These are phyloP conservation scores for Colletotrichum theobromicola DNA, from an alignment of 2,329 filamentous ascomycete genomes.

Conservation along the genomic window DNA sequence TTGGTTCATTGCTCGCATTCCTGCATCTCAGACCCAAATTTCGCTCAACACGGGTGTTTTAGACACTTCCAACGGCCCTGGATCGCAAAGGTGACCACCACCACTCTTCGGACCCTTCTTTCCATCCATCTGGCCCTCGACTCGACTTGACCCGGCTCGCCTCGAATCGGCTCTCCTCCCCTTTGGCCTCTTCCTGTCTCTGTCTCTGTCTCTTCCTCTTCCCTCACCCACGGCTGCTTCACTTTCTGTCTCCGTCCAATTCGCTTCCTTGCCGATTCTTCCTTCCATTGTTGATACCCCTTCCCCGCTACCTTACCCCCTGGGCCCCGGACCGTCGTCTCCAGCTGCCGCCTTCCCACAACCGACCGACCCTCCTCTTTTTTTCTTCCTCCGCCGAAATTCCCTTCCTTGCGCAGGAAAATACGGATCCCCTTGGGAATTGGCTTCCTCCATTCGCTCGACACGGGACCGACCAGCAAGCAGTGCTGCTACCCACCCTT, in stretches of 20 bases:
- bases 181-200: not conserved
- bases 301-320: not conserved
- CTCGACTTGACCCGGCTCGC: not conserved
- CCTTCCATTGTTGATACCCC: conserved; percentile 21
- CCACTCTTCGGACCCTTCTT: not conserved
- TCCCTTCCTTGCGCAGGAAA: conserved; percentile 4
- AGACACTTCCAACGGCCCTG: not conserved
- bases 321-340: not conserved
- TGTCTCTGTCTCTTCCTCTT: not conserved
- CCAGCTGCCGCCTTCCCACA: not conserved
- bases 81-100: not conserved
- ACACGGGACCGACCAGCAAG: not conserved
- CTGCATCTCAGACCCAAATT: not conserved
- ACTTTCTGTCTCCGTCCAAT: not conserved
- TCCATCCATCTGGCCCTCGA: not conserved
- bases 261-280: conserved; percentile 1
- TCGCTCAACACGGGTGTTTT: not conserved
- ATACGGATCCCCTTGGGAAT: conserved; percentile 8
- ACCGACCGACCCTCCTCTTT: not conserved
- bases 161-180: not conserved
- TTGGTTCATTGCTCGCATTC: not conserved
- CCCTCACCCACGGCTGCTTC: not conserved
- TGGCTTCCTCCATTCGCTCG: not conserved
- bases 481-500: not conserved
- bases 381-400: not conserved